Percentiles rank a stretch among this genome's conserved stretches.
These are phyloP conservation scores for Phytophthora syringae DNA, from an alignment of 352 stramenopile genomes.

Conservation along the genomic window DNA sequence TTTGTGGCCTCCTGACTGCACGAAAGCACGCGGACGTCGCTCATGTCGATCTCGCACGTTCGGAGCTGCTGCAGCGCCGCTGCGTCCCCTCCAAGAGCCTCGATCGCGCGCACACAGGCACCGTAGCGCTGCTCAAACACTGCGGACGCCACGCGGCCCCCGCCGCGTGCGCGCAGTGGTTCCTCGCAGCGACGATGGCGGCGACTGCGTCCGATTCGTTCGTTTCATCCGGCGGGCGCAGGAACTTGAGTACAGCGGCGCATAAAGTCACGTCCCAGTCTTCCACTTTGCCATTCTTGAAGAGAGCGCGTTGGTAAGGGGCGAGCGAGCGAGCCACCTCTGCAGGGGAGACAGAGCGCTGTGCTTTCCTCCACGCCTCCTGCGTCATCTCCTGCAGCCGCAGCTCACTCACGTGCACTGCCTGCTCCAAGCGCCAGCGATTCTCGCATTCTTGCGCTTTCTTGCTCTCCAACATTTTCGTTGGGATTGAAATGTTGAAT, in stretches of 20 bases:
- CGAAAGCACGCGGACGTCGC: too few species aligned
- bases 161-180: not conserved
- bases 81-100: not conserved
- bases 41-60: too few species aligned
- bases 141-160: not conserved
- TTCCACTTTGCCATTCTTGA: not conserved
- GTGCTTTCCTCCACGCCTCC: too few species aligned
- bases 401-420: not conserved
- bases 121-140: not conserved
- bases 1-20: too few species aligned
- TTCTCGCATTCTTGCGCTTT: not conserved
- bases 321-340: not conserved
- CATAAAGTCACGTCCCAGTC: not conserved
- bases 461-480: too few species aligned
- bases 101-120: not conserved
- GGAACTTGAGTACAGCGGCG: not conserved
- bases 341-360: not conserved
- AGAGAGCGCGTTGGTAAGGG: not conserved
- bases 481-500: too few species aligned
- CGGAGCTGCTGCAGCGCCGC: too few species aligned
- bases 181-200: not conserved
- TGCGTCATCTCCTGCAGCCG: not conserved
- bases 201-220: not conserved
- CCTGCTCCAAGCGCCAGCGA: not conserved
- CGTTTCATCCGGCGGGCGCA: not conserved